Base-by-base conservation (phyloP, 129 eudicot species). In the Dittrichia graveolens region DNA sequence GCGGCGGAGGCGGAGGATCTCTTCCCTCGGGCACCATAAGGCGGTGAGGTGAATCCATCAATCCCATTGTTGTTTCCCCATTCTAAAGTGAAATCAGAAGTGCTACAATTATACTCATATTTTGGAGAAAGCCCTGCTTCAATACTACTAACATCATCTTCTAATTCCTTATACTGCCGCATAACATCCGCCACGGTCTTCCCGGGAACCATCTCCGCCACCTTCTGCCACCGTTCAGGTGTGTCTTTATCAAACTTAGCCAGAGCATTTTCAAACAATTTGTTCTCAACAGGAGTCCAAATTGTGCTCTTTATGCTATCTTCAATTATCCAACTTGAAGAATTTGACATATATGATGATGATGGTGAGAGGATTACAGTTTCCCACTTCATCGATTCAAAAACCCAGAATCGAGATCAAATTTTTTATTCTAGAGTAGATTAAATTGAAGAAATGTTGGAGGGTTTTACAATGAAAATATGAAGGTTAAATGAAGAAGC, bases 121-220 rank as follows among this genome's bases (percentile, higher is more conserved):
- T 84, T 82, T 16, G 97, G 96, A 63, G 83, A 40, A 16, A 84
- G 62, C 46, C 99, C 99, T 37, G 99, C 99, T 76, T 95, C 99
- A 45, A 95, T 95, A 56, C 90, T 91, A 71, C 88, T 95, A 48
- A 95, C 96, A 76, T 95, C 99, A 78, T 90, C 96, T 59, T 88
- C 97, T 44, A 95, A 72, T 31, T 88, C 96, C 71, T 86, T 86
- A 52, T 95, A 95, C 39, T 91, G 99, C 53, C 80, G 64, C 56
- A 77, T 81, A 38, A 91, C 96, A 71, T 95, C 97, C 3, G 56
- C 75, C 56, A 88, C 96, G 11, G 97, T 83, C 71, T 95, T 95
- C 68, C 97, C 95, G 0, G 97, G 97, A 1, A 95, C 90, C 96
- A 91, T 91, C 43, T 81, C 96, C 13, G 99, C 99, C 71, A 95